Conservation (phyloP, 2,329 filamentous ascomycete genomes). For the Penicillium sp. region DNA sequence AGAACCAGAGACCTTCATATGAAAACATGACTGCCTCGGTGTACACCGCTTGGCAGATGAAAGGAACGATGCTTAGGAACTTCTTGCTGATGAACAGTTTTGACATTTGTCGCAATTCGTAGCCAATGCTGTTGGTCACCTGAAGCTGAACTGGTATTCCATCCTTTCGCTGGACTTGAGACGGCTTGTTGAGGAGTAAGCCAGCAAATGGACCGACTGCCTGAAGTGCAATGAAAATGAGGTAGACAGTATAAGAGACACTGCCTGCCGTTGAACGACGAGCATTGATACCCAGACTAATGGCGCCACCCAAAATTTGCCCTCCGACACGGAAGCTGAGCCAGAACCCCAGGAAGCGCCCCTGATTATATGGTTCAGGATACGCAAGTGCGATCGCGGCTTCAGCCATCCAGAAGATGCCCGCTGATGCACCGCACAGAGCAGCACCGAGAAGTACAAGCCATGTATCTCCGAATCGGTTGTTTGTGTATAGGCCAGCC, state of each 20-base stretch:
- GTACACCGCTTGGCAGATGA: conserved; percentile 72
- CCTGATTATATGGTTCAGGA: conserved; percentile 69
- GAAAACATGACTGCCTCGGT: conserved; percentile 73
- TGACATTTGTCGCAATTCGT: conserved; percentile 62
- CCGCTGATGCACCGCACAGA: conserved; percentile 69
- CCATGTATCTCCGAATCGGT: conserved; percentile 70
- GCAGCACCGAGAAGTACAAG: conserved; percentile 68
- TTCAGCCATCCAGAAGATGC: conserved; percentile 76
- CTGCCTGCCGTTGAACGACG: conserved; percentile 60
- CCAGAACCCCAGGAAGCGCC: conserved; percentile 69
- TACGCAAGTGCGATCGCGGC: conserved; percentile 73
- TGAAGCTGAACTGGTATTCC: conserved; percentile 62
- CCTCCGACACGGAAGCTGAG: conserved; percentile 63
- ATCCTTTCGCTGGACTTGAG: conserved; percentile 65
- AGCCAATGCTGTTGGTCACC: conserved; percentile 59
- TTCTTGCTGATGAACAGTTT: conserved; percentile 62
- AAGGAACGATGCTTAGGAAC: conserved; percentile 66
- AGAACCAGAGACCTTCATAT: conserved; percentile 68
- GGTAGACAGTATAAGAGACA: conserved; percentile 69
- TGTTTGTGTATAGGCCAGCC: conserved; percentile 72
- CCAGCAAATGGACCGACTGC: conserved; percentile 66
- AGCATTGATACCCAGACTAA: conserved; percentile 69
- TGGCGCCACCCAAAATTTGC: conserved; percentile 70
- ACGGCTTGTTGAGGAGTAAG: conserved; percentile 62
- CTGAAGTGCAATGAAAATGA: conserved; percentile 72